These are phyloP conservation scores for Acanthamoeba sp. DNA, from an alignment of 208 protist genomes.

Conservation along the genomic window DNA sequence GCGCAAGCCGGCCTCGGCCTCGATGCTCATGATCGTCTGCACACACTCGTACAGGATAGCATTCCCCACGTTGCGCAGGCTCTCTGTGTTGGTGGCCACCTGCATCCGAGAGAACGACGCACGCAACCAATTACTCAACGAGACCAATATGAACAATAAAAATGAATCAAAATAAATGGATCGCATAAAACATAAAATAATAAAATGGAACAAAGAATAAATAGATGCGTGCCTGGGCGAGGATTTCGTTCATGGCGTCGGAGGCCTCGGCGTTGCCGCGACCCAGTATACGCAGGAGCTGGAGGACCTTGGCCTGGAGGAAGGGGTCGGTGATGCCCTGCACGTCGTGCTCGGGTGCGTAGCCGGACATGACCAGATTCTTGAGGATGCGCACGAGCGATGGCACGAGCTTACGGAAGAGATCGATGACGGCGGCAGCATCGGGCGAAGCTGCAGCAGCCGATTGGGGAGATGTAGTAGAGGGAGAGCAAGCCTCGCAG, in stretches of 20 bases:
- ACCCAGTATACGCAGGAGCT: constrained; percentile 97
- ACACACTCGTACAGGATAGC: constrained; percentile 99
- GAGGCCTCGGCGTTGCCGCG: constrained; percentile 93
- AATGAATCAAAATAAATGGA: too few species aligned
- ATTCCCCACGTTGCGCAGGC: constrained; percentile 96
- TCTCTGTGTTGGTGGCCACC: constrained; percentile 98
- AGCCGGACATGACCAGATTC: constrained; percentile 95
- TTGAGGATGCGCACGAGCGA: constrained; percentile 96
- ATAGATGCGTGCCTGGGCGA: constrained; percentile 91
- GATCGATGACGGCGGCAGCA: neutral
- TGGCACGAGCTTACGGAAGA: constrained; percentile 89
- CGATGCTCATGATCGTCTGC: constrained; percentile 98
- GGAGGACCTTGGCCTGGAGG: constrained; percentile 95
- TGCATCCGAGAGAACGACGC: too few species aligned
- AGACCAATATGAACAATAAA: too few species aligned
- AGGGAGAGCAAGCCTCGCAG: constrained; percentile 77
- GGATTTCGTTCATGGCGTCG: constrained; percentile 97
- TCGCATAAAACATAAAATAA: too few species aligned
- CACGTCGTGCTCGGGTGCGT: constrained; percentile 96
- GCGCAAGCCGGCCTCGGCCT: constrained; percentile 91
- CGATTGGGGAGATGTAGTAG: neutral
- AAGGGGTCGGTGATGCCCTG: constrained; percentile 98
- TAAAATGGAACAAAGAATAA: too few species aligned
- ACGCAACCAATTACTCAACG: too few species aligned
- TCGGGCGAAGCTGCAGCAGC: neutral